Evolutionary conservation across 805 yeast genomes (phyloP).

Genomic region (Tetrapisispora fleetii): DNA sequence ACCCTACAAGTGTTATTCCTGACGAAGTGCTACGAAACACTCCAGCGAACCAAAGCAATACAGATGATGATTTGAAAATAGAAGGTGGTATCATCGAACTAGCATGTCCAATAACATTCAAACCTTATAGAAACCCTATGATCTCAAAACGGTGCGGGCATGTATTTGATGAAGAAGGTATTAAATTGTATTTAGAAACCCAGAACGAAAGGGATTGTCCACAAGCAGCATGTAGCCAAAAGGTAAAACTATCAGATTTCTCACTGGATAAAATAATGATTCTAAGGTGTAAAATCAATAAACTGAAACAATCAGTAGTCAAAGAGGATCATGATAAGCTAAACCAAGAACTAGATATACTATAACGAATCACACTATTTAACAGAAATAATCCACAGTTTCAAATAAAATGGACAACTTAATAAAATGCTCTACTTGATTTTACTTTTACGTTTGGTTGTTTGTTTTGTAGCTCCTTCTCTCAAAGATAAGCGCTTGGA

Average conservation of each 20-base stretch:
- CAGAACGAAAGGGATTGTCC: conserved; percentile 41
- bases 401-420: too few species aligned
- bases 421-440: too few species aligned
- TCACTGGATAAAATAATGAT: conserved; percentile 45
- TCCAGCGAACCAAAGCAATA: conserved; percentile 8
- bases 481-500: too few species aligned
- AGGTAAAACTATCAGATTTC: conserved; percentile 31
- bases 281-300: conserved; percentile 37
- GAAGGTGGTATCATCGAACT: conserved; percentile 65
- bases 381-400: too few species aligned
- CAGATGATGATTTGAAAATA: conserved; percentile 51
- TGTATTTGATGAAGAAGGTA: conserved; percentile 44
- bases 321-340: conserved; percentile 2
- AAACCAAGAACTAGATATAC: neutral
- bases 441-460: too few species aligned
- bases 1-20: conserved; percentile 33
- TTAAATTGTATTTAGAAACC: conserved; percentile 29
- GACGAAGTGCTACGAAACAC: conserved; percentile 43
- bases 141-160: conserved; percentile 51
- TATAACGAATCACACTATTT: neutral
- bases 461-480: too few species aligned
- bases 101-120: conserved; percentile 55
- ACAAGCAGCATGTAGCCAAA: conserved; percentile 41
- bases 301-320: conserved; percentile 1
- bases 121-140: conserved; percentile 44